Conservation (phyloP, 148 eudicot species). For the Cornus kousa region DNA sequence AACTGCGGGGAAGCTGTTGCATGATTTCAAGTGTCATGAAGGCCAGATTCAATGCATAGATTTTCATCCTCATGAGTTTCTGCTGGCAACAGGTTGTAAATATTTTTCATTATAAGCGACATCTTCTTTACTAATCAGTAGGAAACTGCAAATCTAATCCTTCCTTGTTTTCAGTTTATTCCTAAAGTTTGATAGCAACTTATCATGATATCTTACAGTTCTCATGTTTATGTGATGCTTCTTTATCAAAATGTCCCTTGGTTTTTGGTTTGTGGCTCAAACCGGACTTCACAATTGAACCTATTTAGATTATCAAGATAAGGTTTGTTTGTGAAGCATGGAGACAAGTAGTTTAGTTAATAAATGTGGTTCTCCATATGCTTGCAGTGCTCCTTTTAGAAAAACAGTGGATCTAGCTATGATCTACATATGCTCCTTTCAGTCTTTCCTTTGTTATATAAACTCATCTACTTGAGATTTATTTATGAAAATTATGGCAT, state of each 20-base stretch:
- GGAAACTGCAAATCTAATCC: background rate
- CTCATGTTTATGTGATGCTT: slow-evolving; percentile 1
- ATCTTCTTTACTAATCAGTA: background rate
- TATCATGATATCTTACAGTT: background rate
- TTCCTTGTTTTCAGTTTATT: background rate
- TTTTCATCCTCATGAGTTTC: slow-evolving; percentile 96
- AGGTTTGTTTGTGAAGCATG: too few species aligned
- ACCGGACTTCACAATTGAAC: too few species aligned
- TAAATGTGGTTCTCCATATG: too few species aligned
- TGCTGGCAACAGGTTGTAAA: slow-evolving; percentile 91
- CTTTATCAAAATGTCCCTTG: slow-evolving; percentile 2
- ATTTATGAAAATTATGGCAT: too few species aligned
- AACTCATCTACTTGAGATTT: too few species aligned
- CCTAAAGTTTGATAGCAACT: background rate
- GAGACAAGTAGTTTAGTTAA: too few species aligned
- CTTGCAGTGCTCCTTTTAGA: too few species aligned
- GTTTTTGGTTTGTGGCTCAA: background rate
- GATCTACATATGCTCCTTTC: too few species aligned
- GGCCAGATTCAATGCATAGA: slow-evolving; percentile 96
- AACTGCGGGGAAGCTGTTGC: slow-evolving; percentile 95
- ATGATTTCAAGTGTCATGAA: slow-evolving; percentile 92
- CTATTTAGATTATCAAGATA: background rate
- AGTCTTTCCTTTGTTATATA: too few species aligned
- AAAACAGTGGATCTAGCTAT: too few species aligned
- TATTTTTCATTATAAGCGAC: background rate